Percentiles rank a stretch among this genome's conserved stretches.
phyloP scores from a whole-genome alignment of 2,329 filamentous ascomycete species.

The Monilinia polystroma region DNA sequence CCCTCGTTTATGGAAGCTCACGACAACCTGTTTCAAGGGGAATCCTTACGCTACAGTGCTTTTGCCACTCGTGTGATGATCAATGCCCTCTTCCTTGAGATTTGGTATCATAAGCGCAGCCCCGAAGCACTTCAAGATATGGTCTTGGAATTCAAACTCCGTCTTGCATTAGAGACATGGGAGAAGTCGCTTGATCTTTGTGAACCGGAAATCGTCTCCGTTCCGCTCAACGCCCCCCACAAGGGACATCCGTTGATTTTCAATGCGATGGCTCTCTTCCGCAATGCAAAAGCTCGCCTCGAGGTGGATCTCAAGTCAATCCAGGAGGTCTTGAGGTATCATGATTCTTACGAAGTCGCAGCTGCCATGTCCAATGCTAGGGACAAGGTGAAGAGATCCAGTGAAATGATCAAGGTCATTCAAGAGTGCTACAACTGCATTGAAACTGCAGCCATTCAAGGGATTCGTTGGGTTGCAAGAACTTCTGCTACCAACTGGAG shows the following conservation, averaged over 20 bases:
- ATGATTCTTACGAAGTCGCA: constrained; percentile 95
- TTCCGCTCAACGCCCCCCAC: constrained; percentile 89
- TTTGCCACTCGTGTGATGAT: constrained; percentile 98
- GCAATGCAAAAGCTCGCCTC: constrained; percentile 86
- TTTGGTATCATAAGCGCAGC: constrained; percentile 98
- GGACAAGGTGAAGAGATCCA: constrained; percentile 89
- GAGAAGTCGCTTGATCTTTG: constrained; percentile 92
- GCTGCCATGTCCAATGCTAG: constrained; percentile 94
- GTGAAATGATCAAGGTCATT: constrained; percentile 98
- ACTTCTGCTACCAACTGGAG: constrained; percentile 99
- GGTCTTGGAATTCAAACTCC: constrained; percentile 96
- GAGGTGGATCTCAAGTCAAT: constrained; percentile 95
- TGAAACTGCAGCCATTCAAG: constrained; percentile 90
- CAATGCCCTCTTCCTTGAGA: constrained; percentile 95
- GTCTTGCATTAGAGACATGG: constrained; percentile 96
- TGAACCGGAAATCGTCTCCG: constrained; percentile 83
- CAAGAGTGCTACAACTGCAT: constrained; percentile 98
- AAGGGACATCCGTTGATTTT: constrained; percentile 96
- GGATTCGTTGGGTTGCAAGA: constrained; percentile 96
- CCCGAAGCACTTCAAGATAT: constrained; percentile 97
- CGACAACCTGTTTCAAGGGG: constrained; percentile 92
- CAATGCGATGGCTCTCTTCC: constrained; percentile 96
- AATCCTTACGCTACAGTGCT: constrained; percentile 86
- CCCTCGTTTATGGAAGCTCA: constrained; percentile 93
- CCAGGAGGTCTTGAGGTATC: constrained; percentile 90